phyloP scores from a whole-genome alignment of 2,329 filamentous ascomycete species.

The Xylaria polymorpha region DNA sequence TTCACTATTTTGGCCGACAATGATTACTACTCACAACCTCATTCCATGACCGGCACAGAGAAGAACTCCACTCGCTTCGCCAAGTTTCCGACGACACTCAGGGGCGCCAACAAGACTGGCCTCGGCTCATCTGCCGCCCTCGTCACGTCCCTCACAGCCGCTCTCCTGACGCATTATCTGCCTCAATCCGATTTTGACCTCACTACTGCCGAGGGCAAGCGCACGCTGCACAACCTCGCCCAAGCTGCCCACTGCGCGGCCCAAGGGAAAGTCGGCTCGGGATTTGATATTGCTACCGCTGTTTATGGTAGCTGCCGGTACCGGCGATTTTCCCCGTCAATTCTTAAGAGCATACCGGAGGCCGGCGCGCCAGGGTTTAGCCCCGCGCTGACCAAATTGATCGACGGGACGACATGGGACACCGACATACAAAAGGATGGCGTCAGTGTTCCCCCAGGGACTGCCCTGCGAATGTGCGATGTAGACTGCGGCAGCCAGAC shows the following conservation, averaged over 20 bases:
- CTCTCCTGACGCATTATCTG: constrained; percentile 81
- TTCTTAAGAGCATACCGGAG: constrained; percentile 76
- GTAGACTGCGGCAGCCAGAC: constrained; percentile 95
- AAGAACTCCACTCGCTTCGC: constrained; percentile 69
- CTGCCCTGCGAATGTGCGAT: constrained; percentile 91
- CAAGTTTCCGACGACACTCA: constrained; percentile 79
- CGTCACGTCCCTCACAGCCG: constrained; percentile 85
- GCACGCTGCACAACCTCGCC: constrained; percentile 87
- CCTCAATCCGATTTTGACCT: constrained; percentile 68
- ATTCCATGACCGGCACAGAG: constrained; percentile 47
- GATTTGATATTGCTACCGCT: constrained; percentile 93
- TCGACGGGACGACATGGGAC: constrained; percentile 80
- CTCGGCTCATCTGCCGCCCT: constrained; percentile 94
- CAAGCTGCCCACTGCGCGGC: constrained; percentile 95
- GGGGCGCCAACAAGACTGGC: constrained; percentile 91
- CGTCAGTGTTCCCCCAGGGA: constrained; percentile 76
- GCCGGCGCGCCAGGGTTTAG: constrained; percentile 75
- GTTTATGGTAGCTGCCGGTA: constrained; percentile 94
- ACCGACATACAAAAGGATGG: constrained; percentile 77
- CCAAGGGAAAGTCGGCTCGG: constrained; percentile 95
- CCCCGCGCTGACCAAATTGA: constrained; percentile 69
- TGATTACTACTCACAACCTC: constrained; percentile 90
- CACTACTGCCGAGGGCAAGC: constrained; percentile 62
- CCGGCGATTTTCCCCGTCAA: constrained; percentile 85
- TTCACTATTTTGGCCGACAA: constrained; percentile 94